phyloP scores from a whole-genome alignment of 495 filamentous ascomycete genomes.

The Penicillium waksmanii region DNA sequence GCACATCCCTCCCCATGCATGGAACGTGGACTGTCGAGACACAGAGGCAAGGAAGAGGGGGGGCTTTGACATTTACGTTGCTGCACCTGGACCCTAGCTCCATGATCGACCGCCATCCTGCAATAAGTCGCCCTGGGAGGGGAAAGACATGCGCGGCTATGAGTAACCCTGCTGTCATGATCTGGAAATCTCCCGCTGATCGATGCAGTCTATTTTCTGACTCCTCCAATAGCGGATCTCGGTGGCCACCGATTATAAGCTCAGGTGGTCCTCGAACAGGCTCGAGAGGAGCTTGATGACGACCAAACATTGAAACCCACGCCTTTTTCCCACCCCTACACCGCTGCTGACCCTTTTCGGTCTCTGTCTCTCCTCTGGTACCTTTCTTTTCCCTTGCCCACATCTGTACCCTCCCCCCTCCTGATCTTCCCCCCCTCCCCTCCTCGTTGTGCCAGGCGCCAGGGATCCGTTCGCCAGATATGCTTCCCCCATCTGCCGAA shows the following conservation, averaged over 20 bases:
- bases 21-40: slow-evolving; percentile 30
- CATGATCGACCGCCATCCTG: slow-evolving; percentile 52
- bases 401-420: background rate
- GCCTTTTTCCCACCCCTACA: slow-evolving; percentile 9
- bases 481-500: slow-evolving; percentile 36
- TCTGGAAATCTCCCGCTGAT: slow-evolving; percentile 47
- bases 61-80: slow-evolving; percentile 27
- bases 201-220: slow-evolving; percentile 49
- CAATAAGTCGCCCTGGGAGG: slow-evolving; percentile 45
- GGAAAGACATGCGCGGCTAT: slow-evolving; percentile 48
- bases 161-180: slow-evolving; percentile 50
- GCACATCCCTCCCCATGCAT: background rate
- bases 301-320: slow-evolving; percentile 32
- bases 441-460: slow-evolving; percentile 3
- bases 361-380: background rate
- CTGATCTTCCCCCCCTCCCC: background rate
- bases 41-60: slow-evolving; percentile 16
- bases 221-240: slow-evolving; percentile 48
- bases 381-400: background rate
- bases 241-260: slow-evolving; percentile 45
- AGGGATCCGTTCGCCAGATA: slow-evolving; percentile 34
- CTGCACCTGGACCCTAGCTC: slow-evolving; percentile 42
- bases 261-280: slow-evolving; percentile 33
- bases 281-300: slow-evolving; percentile 31
- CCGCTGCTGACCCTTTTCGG: slow-evolving; percentile 16